Conservation (phyloP, 2,329 filamentous ascomycete genomes). For the Davidsoniella eucalypti region DNA sequence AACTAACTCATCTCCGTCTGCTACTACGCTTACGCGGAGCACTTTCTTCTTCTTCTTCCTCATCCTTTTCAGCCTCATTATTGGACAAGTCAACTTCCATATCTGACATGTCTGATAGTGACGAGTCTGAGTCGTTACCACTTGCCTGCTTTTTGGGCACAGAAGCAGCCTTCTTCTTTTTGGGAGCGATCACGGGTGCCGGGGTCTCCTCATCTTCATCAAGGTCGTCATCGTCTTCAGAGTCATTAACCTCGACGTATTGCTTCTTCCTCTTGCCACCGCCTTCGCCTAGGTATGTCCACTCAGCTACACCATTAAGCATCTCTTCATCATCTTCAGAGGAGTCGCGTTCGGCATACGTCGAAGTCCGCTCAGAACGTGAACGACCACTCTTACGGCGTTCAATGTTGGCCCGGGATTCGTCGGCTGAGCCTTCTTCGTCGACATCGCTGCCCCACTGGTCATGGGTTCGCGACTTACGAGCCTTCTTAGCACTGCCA, state of each 20-base stretch:
- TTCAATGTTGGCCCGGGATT: slow-evolving; percentile 23
- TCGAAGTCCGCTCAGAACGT: slow-evolving; percentile 21
- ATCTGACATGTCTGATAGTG: slow-evolving; percentile 12
- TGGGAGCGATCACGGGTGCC: not conserved
- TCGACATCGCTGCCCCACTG: slow-evolving; percentile 14
- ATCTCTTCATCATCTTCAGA: slow-evolving; percentile 45
- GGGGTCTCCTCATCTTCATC: slow-evolving; percentile 3
- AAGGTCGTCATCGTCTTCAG: slow-evolving; percentile 15
- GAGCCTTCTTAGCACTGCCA: slow-evolving; percentile 4
- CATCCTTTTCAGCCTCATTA: slow-evolving; percentile 2
- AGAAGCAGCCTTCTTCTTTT: slow-evolving; percentile 1
- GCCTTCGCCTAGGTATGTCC: slow-evolving; percentile 32
- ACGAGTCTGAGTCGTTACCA: slow-evolving; percentile 9
- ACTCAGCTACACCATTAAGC: slow-evolving; percentile 42
- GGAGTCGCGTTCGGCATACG: slow-evolving; percentile 40
- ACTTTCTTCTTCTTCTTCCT: not conserved
- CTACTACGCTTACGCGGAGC: not conserved
- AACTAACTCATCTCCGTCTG: not conserved
- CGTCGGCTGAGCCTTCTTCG: slow-evolving; percentile 3
- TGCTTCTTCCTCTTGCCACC: slow-evolving; percentile 13
- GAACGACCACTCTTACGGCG: slow-evolving; percentile 40
- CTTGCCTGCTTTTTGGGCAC: not conserved
- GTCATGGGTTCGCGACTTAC: slow-evolving; percentile 7
- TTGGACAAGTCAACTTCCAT: slow-evolving; percentile 6
- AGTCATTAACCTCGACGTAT: slow-evolving; percentile 14